These are phyloP conservation scores for Apiotrichum mycotoxinovorans DNA, from an alignment of 1,284 basidiomycete species.

Conservation along the genomic window DNA sequence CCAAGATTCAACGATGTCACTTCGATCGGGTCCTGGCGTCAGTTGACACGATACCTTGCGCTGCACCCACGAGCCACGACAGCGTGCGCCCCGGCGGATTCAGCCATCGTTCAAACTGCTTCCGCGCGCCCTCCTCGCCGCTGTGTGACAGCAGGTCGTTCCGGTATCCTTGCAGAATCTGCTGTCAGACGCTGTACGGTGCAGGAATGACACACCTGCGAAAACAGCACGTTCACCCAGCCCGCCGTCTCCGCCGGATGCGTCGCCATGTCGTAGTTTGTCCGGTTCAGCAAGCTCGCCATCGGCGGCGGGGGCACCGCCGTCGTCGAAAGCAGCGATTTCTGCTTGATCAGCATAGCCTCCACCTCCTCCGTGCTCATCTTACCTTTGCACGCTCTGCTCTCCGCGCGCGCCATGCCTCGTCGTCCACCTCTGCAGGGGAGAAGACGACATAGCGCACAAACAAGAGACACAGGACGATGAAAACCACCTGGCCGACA, in stretches of 20 bases:
- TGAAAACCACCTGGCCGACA: constrained; percentile 54
- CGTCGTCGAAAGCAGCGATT: constrained; percentile 39
- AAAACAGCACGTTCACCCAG: constrained; percentile 58
- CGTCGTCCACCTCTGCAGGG: constrained; percentile 46
- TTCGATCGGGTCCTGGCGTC: constrained; percentile 52
- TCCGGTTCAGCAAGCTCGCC: constrained; percentile 50
- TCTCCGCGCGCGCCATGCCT: constrained; percentile 31
- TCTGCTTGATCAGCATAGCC: constrained; percentile 20
- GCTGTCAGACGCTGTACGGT: constrained; percentile 26
- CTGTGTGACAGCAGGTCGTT: constrained; percentile 46
- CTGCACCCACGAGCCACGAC: constrained; percentile 43
- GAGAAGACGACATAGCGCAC: constrained; percentile 57
- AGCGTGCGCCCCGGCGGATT: constrained; percentile 41
- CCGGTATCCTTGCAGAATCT: constrained; percentile 50
- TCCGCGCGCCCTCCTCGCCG: constrained; percentile 51
- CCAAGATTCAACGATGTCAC: constrained; percentile 57
- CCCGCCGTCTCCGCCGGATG: constrained; percentile 56
- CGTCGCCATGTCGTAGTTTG: constrained; percentile 55
- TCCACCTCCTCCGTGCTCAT: neutral
- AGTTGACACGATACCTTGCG: neutral
- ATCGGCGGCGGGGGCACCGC: constrained; percentile 45
- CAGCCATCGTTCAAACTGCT: constrained; percentile 48
- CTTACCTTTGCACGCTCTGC: constrained; percentile 42
- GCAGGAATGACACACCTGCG: constrained; percentile 50
- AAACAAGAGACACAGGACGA: constrained; percentile 50